Evolutionary conservation across 2,329 filamentous ascomycete species (phyloP).

Genomic region (Emmonsiellopsis sp.): DNA sequence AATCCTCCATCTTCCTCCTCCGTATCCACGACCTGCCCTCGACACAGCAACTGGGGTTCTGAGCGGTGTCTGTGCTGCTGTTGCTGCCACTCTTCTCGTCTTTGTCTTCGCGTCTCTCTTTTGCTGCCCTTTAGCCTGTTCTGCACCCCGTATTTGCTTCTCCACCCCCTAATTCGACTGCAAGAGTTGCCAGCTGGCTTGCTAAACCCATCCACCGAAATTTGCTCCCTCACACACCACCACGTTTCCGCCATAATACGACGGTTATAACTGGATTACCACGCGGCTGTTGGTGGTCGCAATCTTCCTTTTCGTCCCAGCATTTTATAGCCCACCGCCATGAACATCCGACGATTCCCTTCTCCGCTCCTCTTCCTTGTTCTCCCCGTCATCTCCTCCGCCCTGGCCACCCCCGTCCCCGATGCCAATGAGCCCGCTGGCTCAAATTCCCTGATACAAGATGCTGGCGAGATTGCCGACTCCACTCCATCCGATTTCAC

Average conservation of each 20-base stretch:
- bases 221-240: no score
- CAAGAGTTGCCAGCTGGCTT: not conserved
- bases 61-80: no score
- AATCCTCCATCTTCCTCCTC: no score
- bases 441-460: not conserved
- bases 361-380: conserved; percentile 10
- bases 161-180: not conserved
- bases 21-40: no score
- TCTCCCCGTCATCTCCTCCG: conserved; percentile 8
- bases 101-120: not conserved
- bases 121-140: not conserved
- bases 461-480: not conserved
- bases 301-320: not conserved
- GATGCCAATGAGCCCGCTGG: not conserved
- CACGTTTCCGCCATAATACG: not conserved
- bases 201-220: not conserved
- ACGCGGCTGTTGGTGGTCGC: not conserved
- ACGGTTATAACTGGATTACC: not conserved
- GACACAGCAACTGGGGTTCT: no score
- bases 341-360: conserved; percentile 10
- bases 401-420: conserved; percentile 6
- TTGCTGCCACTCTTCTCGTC: not conserved
- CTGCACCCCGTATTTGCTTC: not conserved
- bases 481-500: not conserved
- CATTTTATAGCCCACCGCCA: not conserved